A percentile compares a stretch with the other conserved stretches of the same genome.
Evolutionary conservation across 495 filamentous ascomycete species (phyloP).

Genomic region (Penicillium turbatum): DNA sequence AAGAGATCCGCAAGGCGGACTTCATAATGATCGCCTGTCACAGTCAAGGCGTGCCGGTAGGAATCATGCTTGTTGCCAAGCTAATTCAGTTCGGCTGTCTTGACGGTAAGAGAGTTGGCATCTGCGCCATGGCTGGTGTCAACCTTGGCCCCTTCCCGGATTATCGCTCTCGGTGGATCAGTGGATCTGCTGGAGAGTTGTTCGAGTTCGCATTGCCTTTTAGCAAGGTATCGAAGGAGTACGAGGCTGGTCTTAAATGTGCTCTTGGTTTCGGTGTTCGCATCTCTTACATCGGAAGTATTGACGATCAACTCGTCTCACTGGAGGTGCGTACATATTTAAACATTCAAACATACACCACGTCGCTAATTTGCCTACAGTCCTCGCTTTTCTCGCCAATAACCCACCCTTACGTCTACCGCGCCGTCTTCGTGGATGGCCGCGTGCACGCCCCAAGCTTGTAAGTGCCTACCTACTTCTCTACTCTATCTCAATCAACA

Average conservation of each 20-base stretch:
- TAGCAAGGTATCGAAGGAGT: conserved; percentile 76
- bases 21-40: conserved; percentile 88
- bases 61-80: conserved; percentile 88
- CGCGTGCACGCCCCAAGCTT: conserved; percentile 91
- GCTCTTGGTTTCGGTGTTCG: conserved; percentile 74
- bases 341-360: not conserved
- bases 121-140: conserved; percentile 94
- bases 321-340: conserved; percentile 57
- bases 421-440: conserved; percentile 92
- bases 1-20: conserved; percentile 81
- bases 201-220: conserved; percentile 84
- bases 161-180: conserved; percentile 78
- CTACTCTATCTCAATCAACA: not conserved
- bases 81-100: conserved; percentile 77
- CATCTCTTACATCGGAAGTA: conserved; percentile 82
- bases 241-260: conserved; percentile 67
- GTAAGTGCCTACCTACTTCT: conserved; percentile 35
- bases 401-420: conserved; percentile 85
- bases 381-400: conserved; percentile 81
- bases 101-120: conserved; percentile 61
- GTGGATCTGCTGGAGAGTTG: conserved; percentile 82
- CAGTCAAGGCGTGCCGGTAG: conserved; percentile 92
- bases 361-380: conserved; percentile 36
- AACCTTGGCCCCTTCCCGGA: conserved; percentile 88
- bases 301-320: conserved; percentile 94